phyloP scores from a whole-genome alignment of 768 basidiomycete genomes.

The Pleurotus ostreatus region DNA sequence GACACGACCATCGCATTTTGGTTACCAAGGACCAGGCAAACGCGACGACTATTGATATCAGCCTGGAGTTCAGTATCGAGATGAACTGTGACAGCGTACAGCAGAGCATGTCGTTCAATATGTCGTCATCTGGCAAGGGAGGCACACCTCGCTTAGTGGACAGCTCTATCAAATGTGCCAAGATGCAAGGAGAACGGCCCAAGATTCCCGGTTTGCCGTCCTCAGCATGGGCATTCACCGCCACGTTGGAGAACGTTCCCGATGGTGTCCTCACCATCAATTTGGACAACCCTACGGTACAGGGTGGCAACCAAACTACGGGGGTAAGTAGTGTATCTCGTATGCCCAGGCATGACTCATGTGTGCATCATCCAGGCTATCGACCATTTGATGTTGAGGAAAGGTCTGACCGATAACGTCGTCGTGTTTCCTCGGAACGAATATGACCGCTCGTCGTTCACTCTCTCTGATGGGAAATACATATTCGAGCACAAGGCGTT shows the following conservation, averaged over 20 bases:
- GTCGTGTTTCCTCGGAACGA: conserved; percentile 87
- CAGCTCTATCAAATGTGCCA: conserved; percentile 41
- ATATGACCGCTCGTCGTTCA: conserved; percentile 56
- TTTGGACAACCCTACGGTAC: conserved; percentile 51
- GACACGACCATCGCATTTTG: conserved; percentile 77
- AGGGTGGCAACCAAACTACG: conserved; percentile 40
- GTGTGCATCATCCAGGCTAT: conserved; percentile 33
- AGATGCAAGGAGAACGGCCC: conserved; percentile 46
- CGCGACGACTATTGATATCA: conserved; percentile 59
- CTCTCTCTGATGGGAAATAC: conserved; percentile 58
- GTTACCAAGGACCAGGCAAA: conserved; percentile 40
- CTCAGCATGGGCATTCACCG: conserved; percentile 72
- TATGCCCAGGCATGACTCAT: conserved; percentile 7
- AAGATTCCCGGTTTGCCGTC: conserved; percentile 48
- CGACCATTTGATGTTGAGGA: conserved; percentile 79
- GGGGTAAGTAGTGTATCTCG: conserved; percentile 39
- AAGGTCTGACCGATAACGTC: conserved; percentile 69
- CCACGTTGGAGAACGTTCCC: conserved; percentile 67
- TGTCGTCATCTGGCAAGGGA: conserved; percentile 65
- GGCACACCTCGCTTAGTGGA: conserved; percentile 44
- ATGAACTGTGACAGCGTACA: conserved; percentile 79
- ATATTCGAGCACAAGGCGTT: conserved; percentile 77
- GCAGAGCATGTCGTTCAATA: conserved; percentile 55
- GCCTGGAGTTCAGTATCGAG: conserved; percentile 70
- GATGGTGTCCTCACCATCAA: conserved; percentile 81